These are phyloP conservation scores for Aegle marmelos DNA, from an alignment of 345 rosid genomes.

Conservation along the genomic window DNA sequence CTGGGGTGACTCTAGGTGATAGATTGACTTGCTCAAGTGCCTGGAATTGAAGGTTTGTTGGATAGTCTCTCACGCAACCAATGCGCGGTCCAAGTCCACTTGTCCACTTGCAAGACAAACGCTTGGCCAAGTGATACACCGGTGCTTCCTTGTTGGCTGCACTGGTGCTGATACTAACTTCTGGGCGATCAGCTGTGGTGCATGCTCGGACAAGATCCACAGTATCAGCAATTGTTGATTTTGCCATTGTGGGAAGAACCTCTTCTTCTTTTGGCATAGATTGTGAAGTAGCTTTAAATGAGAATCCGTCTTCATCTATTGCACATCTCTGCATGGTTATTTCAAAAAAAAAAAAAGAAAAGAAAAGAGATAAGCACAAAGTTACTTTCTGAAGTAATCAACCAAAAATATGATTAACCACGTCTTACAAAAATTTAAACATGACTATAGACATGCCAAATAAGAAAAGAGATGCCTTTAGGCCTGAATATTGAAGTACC, in stretches of 20 bases:
- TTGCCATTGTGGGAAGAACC: neutral
- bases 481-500: slow-evolving; percentile 27
- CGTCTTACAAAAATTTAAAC: neutral
- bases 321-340: slow-evolving; percentile 56
- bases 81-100: slow-evolving; percentile 74
- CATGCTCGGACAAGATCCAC: neutral
- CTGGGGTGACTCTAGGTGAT: slow-evolving; percentile 43
- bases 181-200: neutral
- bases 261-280: slow-evolving; percentile 13
- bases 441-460: neutral
- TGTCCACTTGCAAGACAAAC: slow-evolving; percentile 66
- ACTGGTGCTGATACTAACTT: slow-evolving; percentile 1
- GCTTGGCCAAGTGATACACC: slow-evolving; percentile 35
- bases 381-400: neutral
- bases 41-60: slow-evolving; percentile 47
- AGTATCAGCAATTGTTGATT: neutral
- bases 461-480: neutral
- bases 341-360: too few relatives aligned
- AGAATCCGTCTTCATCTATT: slow-evolving; percentile 46
- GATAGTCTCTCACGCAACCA: slow-evolving; percentile 75
- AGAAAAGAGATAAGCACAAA: neutral
- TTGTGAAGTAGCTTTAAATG: slow-evolving; percentile 28
- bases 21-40: slow-evolving; percentile 67
- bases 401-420: neutral
- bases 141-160: slow-evolving; percentile 32